Base-by-base conservation (phyloP, 805 yeast species). In the Metschnikowia gruessii region DNA sequence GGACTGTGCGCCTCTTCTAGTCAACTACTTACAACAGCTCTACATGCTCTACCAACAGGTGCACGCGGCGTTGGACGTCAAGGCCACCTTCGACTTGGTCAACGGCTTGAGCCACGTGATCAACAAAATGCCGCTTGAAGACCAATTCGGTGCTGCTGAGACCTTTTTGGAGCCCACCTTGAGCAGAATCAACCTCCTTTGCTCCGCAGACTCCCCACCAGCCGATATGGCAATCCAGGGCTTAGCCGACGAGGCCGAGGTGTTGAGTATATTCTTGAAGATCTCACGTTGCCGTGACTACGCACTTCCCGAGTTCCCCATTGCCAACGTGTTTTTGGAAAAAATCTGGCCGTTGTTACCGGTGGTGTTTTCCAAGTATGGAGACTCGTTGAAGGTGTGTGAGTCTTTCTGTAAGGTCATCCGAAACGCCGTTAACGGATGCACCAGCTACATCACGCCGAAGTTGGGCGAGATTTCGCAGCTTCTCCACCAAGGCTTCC, bases 101-200 rank as follows among this genome's bases (percentile, higher is more conserved):
- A 95, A 91, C 63, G 99, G 98, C 31, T 75, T 94, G 49, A 91
- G 95, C 4, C 87, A 89, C 53, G 85, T 94, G 36, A 74, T 94
- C 41, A 75, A 76, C 41, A 80, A 82, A 42, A 83, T 82, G 50
- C 75, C 80, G 6, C 69, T 69, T 19, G 79, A 75, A 12, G 75
- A 75, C 46, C 67, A 85, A 40, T 76, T 75, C 52, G 72, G 75
- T 38, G 74, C 82, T 1, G 68, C 83, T 3, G 72, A 75, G 44
- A 75, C 82, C 70, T 87, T 91, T 58, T 74, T 87, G 63, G 74
- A 74, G 37, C 87, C 95, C 10, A 76, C 87, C 6, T 62, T 85
- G 36, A 75, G 73, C 18, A 74, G 69, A 45, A 63, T 83, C 30
- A 56, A 66, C 8, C 56, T 58, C 16, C 56, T 64, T 21, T 41